A percentile compares a stretch with the other conserved stretches of the same genome.
Evolutionary conservation across 106 monocot species (phyloP).

Genomic region (Dendrobium nobile): DNA sequence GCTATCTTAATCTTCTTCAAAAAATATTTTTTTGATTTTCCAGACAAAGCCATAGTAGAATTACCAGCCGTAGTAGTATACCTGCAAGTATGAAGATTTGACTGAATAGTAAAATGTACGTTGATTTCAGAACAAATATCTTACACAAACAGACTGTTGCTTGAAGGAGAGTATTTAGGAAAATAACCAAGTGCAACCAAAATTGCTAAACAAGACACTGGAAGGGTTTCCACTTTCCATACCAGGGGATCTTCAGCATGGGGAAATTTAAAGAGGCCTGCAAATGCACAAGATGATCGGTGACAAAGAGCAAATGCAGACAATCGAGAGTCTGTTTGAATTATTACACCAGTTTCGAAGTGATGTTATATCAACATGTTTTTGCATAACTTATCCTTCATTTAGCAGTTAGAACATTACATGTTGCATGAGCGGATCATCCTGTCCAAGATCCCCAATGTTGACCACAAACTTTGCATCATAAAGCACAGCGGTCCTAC

Average conservation of each 20-base stretch:
- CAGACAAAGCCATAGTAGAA: background rate
- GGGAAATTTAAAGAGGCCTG: conserved; percentile 46
- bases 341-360: background rate
- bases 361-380: background rate
- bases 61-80: conserved; percentile 6
- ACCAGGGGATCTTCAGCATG: conserved; percentile 47
- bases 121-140: background rate
- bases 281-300: background rate
- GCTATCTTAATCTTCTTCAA: conserved; percentile 10
- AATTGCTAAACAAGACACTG: background rate
- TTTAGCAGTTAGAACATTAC: conserved; percentile 21
- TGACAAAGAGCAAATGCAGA: background rate
- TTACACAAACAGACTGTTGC: background rate
- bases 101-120: background rate
- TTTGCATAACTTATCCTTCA: background rate
- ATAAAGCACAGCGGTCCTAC: conserved; percentile 21
- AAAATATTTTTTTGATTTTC: background rate
- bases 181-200: background rate
- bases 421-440: conserved; percentile 53
- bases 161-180: background rate
- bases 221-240: background rate
- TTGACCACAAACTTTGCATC: conserved; percentile 44
- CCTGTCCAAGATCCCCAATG: conserved; percentile 44
- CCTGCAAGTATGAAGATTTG: conserved; percentile 3
- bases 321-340: background rate